phyloP scores from a whole-genome alignment of 306 rosid genomes.

The Quercus dentata region DNA sequence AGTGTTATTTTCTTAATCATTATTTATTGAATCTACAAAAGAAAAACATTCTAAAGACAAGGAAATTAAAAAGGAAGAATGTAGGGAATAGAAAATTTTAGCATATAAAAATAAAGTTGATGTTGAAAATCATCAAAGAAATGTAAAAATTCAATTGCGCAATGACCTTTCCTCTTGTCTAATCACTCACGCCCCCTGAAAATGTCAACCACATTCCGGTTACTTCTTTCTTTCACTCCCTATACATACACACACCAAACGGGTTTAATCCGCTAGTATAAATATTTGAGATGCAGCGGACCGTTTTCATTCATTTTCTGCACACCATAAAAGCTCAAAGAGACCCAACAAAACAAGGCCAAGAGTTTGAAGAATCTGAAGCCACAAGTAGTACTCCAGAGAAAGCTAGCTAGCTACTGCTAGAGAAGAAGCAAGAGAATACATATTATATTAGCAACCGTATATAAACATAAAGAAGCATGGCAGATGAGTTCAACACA shows the following conservation, averaged over 20 bases:
- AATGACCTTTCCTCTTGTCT: conserved; percentile 53
- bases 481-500: conserved; percentile 88
- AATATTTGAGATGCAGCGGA: conserved; percentile 65
- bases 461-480: conserved; percentile 8
- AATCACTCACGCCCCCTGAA: conserved; percentile 48
- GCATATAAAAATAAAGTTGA: not conserved
- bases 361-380: conserved; percentile 19
- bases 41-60: not conserved
- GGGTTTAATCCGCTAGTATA: conserved; percentile 41
- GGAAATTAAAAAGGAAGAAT: not conserved
- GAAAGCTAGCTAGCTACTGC: not conserved
- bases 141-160: conserved; percentile 34
- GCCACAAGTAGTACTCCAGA: not conserved
- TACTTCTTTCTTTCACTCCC: conserved; percentile 31
- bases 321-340: conserved; percentile 22
- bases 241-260: not conserved
- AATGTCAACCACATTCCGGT: conserved; percentile 63
- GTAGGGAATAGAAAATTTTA: not conserved
- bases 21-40: not conserved
- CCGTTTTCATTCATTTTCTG: conserved; percentile 62
- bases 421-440: not conserved
- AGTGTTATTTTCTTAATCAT: not conserved
- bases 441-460: not conserved
- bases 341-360: not conserved
- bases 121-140: conserved; percentile 13